Evolutionary conservation across 441 rosid species (phyloP).

Genomic region (Euphorbia corollata): DNA sequence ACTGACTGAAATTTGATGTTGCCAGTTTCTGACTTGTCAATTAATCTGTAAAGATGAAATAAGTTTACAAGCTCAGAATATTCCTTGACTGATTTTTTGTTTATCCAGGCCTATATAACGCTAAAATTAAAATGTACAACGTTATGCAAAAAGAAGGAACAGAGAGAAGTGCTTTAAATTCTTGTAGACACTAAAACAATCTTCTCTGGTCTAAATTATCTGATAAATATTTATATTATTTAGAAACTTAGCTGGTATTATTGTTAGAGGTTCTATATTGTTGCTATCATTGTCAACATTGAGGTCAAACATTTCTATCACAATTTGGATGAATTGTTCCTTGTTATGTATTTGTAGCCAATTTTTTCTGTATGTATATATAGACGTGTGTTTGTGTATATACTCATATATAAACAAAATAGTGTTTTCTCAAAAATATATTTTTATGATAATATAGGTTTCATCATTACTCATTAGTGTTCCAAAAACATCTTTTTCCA

Average conservation of each 20-base stretch:
- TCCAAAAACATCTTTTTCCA: not conserved
- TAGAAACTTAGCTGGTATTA: not conserved
- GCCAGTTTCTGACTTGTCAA: not conserved
- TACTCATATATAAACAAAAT: not conserved
- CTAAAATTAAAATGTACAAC: not conserved
- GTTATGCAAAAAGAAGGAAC: not conserved
- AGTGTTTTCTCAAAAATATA: not conserved
- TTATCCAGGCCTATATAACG: not conserved
- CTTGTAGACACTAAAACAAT: not conserved
- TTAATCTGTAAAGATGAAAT: not conserved
- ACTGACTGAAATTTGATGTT: no score
- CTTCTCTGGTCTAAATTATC: not conserved
- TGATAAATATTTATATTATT: not conserved
- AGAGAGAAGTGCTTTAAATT: not conserved
- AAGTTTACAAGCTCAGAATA: not conserved
- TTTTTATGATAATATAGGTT: not conserved
- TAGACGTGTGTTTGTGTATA: no score
- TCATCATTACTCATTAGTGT: no score
- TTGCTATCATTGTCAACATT: no score
- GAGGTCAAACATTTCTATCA: not conserved
- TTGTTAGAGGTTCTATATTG: no score
- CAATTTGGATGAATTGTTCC: not conserved
- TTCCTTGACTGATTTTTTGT: not conserved
- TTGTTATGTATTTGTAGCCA: not conserved
- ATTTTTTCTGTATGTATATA: no score